These are phyloP conservation scores for Emergomyces pasteurianus DNA, from an alignment of 2,329 filamentous ascomycete genomes.

Conservation along the genomic window DNA sequence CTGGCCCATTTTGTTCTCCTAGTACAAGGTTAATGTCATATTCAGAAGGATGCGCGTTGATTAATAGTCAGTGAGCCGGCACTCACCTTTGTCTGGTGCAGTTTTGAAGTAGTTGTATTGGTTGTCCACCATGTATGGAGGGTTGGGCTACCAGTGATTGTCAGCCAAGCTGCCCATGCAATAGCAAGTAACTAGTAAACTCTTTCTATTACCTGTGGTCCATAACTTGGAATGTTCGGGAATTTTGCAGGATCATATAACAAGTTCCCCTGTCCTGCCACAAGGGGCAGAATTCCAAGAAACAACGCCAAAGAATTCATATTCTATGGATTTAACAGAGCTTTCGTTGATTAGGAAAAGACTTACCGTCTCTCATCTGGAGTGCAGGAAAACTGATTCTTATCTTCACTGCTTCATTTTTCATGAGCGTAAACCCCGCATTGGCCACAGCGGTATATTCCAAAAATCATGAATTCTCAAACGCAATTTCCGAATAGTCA, in stretches of 20 bases:
- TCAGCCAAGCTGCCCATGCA: neutral
- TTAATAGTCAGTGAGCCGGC: neutral
- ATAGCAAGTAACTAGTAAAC: neutral
- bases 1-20: slow-evolving; percentile 4
- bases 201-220: slow-evolving; percentile 1
- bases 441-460: neutral
- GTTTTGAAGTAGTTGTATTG: slow-evolving; percentile 1
- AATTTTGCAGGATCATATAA: neutral
- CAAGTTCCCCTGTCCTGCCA: neutral
- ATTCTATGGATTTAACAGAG: neutral
- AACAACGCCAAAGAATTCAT: neutral
- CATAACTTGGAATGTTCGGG: neutral
- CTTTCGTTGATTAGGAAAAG: neutral
- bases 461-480: neutral
- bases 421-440: neutral
- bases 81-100: neutral
- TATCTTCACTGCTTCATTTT: neutral
- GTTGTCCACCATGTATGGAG: slow-evolving; percentile 1
- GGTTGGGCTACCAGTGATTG: neutral
- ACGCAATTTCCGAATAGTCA: neutral
- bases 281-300: neutral
- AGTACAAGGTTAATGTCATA: neutral
- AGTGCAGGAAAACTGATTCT: neutral
- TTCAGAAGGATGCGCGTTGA: neutral
- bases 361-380: neutral